Evolutionary conservation across 1,284 basidiomycete species (phyloP), one percentile per base, ranked within the genome.

Genomic region (Lentinus polychrous): DNA sequence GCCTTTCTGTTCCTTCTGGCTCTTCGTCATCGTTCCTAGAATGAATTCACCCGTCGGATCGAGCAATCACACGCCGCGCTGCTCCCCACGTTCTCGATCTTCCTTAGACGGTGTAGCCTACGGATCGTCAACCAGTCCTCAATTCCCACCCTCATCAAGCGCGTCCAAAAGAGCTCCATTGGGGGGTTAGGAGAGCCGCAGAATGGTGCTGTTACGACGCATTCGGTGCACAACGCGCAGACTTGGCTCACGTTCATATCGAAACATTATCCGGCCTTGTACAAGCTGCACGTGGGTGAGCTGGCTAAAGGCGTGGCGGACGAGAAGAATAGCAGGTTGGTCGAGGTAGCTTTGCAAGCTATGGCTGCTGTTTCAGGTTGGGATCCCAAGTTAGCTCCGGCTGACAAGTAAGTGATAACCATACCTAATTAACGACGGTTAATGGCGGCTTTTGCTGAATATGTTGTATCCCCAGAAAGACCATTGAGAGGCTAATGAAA

Each of bases 91-190:
- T 81, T 97, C 72, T 68, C 72, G 0, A 69, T 71, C n/a, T 68
- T 97, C 54, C 66, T 96, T 39, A 86, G 86, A 23, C 78, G 81
- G 22, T 81, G 81, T 2, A 80, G 78, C 33, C 81, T 88, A 52
- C 79, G 83, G 45, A 73, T 94, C 50, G 59, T 95, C 59, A 96
- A 96, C 61, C 81, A 86, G 42, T 91, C 92, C 0, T 88, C 87
- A 1, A 77, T 99, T 17, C 83, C 92, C 0, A 84, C 84, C 0
- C 75, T 99, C 34, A 64, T 89, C 48, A 79, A 83, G 57, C 78
- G 81, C 8, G 60, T 93, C 2, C 76, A 81, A 50, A 75, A 75
- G 50, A 67, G 67, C 15, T 62, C 68, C 22, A 50, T 36, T 22
- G 55, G 64, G 42, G 27, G 27, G 4, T 4, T 10, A 10, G 27